Evolutionary conservation across 176 grass and related monocot genomes (phyloP).

Genomic region (Oryza longistaminata): DNA sequence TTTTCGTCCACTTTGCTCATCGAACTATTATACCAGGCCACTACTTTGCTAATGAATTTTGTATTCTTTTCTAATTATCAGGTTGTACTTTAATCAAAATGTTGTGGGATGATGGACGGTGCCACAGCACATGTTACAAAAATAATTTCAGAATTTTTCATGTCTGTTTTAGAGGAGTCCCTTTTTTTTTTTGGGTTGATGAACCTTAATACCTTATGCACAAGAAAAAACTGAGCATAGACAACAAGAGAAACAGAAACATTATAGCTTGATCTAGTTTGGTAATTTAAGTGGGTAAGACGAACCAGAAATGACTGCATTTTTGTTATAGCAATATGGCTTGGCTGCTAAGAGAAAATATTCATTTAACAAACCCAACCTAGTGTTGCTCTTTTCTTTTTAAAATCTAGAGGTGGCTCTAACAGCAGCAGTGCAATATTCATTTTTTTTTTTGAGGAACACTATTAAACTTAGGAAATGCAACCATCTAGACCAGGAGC

Average conservation of each 20-base stretch:
- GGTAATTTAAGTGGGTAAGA: not conserved
- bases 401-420: not conserved
- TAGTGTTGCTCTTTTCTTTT: not conserved
- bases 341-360: not conserved
- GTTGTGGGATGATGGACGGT: not conserved
- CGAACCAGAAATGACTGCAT: not conserved
- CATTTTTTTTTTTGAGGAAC: not conserved
- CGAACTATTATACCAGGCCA: not conserved
- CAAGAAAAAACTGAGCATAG: not conserved
- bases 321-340: not conserved
- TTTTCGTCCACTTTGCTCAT: not conserved
- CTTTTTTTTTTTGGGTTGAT: no score
- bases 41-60: not conserved
- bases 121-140: not conserved
- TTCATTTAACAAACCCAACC: not conserved
- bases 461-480: not conserved
- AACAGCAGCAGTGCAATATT: not conserved
- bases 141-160: not conserved
- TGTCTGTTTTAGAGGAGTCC: not conserved
- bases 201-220: not conserved
- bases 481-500: not conserved
- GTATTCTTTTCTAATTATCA: not conserved
- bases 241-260: not conserved
- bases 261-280: slow-evolving; percentile 3
- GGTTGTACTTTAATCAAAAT: not conserved